Base-by-base conservation (phyloP, 345 rosid species). In the Linum trigynum region DNA sequence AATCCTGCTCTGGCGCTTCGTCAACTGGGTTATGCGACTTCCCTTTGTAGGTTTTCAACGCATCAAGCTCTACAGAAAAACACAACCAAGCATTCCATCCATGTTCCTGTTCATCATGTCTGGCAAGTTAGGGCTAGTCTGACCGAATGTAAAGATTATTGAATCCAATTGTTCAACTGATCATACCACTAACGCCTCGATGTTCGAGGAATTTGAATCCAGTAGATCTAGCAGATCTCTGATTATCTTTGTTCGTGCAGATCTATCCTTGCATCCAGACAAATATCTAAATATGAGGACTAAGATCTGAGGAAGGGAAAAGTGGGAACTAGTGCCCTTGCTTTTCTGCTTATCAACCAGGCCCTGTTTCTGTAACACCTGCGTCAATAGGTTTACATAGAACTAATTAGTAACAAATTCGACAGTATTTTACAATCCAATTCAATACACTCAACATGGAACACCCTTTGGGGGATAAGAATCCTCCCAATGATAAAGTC, bases 11-110 rank as follows among this genome's bases (percentile, higher is more conserved):
- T 67, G 71, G 80, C 79, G 77, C 81, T 70, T 55, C 58, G 64
- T 79, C 86, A 72, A 51, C 76, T 60, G 50, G 77, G 70, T 71
- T 68, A 23, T 43, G 77, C 67, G 77, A 75, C 65, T 79, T 84
- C 16, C 68, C 74, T 72, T 62, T 81, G 77, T 82, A 85, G 77
- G 73, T 65, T 74, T 82, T 87, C 74, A 92, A 63, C 74, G 80
- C 83, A 57, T 80, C 86, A 81, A 89, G 97, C 80, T 80, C 81
- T 74, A 76, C 61, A 73, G 84, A 81, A 68, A 95, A 86, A 66
- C 79, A 64, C 75, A 92, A 71, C 95, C 95, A 89, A 67, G 91
- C 89, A 85, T 76, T 81, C 98, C 98, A 92, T 71, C 98, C 98
- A 78, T 80, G 81, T 71, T 89, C 98, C 98, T 92, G 65, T 62